A percentile compares a stretch with the other conserved stretches of the same genome.
Evolutionary conservation across 2,329 filamentous ascomycete genomes (phyloP).

Genomic region (Polytolypa hystricis): DNA sequence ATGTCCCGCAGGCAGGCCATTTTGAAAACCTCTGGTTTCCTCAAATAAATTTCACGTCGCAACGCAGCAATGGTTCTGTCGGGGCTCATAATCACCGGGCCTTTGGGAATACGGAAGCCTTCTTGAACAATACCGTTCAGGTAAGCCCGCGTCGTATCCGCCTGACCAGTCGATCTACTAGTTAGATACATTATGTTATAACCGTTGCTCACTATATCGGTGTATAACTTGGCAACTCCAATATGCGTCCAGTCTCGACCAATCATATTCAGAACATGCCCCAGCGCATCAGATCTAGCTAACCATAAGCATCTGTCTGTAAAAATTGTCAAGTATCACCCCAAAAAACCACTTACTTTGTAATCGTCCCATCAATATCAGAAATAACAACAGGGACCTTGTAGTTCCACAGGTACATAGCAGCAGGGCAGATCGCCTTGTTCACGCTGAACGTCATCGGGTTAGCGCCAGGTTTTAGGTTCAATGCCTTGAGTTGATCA

Average conservation of each 20-base stretch:
- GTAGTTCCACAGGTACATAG: slow-evolving; percentile 88
- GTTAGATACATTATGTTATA: slow-evolving; percentile 99
- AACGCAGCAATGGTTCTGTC: slow-evolving; percentile 91
- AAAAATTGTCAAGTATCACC: background rate
- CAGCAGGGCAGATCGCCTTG: slow-evolving; percentile 78
- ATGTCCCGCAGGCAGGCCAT: slow-evolving; percentile 97
- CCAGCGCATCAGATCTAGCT: slow-evolving; percentile 65
- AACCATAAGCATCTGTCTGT: background rate
- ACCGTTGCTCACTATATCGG: slow-evolving; percentile 85
- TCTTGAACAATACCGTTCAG: slow-evolving; percentile 83
- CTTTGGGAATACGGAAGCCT: slow-evolving; percentile 71
- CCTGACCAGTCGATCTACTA: slow-evolving; percentile 83
- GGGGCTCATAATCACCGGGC: slow-evolving; percentile 88
- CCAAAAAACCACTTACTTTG: slow-evolving; percentile 53
- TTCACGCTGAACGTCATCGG: slow-evolving; percentile 95
- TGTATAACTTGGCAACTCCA: slow-evolving; percentile 93
- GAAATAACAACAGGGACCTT: slow-evolving; percentile 93
- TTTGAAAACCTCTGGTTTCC: slow-evolving; percentile 98
- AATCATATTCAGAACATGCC: slow-evolving; percentile 92
- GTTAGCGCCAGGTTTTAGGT: slow-evolving; percentile 77
- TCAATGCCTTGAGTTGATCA: slow-evolving; percentile 79
- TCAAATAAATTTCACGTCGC: slow-evolving; percentile 81
- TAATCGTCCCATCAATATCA: slow-evolving; percentile 97
- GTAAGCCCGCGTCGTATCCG: slow-evolving; percentile 82
- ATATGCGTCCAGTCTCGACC: slow-evolving; percentile 96